Conservation (phyloP, 2,329 filamentous ascomycete species). For the Calycina herbarum region DNA sequence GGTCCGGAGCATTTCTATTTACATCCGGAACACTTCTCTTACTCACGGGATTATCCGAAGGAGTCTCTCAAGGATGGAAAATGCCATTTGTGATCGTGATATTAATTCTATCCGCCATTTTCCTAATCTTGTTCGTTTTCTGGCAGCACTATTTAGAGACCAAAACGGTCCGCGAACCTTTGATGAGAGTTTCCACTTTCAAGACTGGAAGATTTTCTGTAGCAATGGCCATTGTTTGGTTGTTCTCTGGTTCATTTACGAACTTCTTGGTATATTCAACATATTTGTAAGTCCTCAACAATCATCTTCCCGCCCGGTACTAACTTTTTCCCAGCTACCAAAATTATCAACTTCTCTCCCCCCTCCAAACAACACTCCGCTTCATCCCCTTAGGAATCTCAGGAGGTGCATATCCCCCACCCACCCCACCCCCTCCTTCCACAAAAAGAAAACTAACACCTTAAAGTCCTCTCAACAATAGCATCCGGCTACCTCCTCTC, state of each 20-base stretch:
- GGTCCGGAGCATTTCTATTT: conserved; percentile 64
- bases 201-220: conserved; percentile 58
- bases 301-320: not conserved
- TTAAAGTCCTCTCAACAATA: conserved; percentile 23
- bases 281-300: conserved; percentile 47
- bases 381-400: conserved; percentile 66
- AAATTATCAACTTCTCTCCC: conserved; percentile 60
- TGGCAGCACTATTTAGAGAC: conserved; percentile 57
- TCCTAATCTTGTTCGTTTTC: conserved; percentile 37
- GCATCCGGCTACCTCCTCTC: conserved; percentile 31
- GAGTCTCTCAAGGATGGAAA: conserved; percentile 67
- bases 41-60: conserved; percentile 67
- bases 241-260: conserved; percentile 69
- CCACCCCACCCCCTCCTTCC: too few species aligned
- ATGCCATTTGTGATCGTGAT: conserved; percentile 55
- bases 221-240: conserved; percentile 63
- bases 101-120: conserved; percentile 56
- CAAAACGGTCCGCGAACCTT: conserved; percentile 49
- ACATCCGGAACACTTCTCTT: conserved; percentile 62
- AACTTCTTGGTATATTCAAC: conserved; percentile 67
- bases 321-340: conserved; percentile 52
- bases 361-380: conserved; percentile 66
- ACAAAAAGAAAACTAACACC: not conserved
- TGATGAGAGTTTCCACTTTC: conserved; percentile 70
- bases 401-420: conserved; percentile 40